Conservation (phyloP, 768 basidiomycete species). For the Calocera viscosa region DNA sequence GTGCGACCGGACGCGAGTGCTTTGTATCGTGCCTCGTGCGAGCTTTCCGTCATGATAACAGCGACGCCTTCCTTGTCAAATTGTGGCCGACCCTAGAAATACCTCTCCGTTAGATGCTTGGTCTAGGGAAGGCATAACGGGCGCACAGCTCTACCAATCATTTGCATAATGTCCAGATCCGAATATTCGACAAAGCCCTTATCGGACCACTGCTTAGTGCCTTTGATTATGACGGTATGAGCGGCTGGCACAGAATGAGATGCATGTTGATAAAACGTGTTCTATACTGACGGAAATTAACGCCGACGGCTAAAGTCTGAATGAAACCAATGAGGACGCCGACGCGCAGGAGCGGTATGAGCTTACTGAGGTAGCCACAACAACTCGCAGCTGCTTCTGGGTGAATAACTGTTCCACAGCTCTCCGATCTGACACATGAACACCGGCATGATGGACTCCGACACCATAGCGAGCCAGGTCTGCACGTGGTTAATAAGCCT, state of each 20-base stretch:
- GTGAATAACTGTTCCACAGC: slow-evolving; percentile 62
- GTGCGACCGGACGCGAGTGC: slow-evolving; percentile 57
- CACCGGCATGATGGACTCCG: slow-evolving; percentile 85
- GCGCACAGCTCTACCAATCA: slow-evolving; percentile 85
- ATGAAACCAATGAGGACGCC: background rate
- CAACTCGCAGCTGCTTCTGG: slow-evolving; percentile 46
- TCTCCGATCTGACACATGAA: slow-evolving; percentile 58
- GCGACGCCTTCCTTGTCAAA: slow-evolving; percentile 80
- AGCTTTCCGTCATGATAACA: slow-evolving; percentile 67
- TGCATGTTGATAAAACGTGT: background rate
- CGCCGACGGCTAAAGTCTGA: slow-evolving; percentile 89
- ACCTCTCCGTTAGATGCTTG: background rate
- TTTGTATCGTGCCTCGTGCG: slow-evolving; percentile 59
- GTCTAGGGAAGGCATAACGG: background rate
- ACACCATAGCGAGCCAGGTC: slow-evolving; percentile 63
- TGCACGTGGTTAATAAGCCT: slow-evolving; percentile 20
- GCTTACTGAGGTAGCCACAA: slow-evolving; percentile 75
- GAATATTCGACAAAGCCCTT: slow-evolving; percentile 65
- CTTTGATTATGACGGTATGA: slow-evolving; percentile 86
- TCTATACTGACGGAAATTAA: slow-evolving; percentile 67
- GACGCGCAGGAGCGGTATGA: background rate
- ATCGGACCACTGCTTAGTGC: slow-evolving; percentile 69
- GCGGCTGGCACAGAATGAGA: slow-evolving; percentile 44
- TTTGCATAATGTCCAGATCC: slow-evolving; percentile 87
- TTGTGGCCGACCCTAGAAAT: slow-evolving; percentile 66